phyloP scores from a whole-genome alignment of 371 early-diverging fungal species.

The Batkoa obscura region DNA sequence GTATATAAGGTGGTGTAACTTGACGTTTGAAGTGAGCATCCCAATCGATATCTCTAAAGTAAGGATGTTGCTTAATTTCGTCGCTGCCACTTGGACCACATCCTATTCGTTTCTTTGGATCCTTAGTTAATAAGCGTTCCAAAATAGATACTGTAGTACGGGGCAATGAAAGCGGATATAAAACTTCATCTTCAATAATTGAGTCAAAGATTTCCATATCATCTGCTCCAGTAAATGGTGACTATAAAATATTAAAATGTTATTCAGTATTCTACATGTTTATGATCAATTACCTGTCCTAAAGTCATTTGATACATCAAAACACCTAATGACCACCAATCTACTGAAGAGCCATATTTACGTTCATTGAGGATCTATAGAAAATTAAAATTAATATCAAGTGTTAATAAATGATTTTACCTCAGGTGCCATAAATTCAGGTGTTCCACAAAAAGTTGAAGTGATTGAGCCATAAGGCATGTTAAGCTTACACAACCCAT shows the following conservation, averaged over 20 bases:
- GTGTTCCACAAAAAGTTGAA: constrained; percentile 96
- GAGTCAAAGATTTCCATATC: constrained; percentile 92
- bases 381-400: neutral
- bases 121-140: constrained; percentile 73
- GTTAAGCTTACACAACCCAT: constrained; percentile 93
- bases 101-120: constrained; percentile 72
- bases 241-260: constrained; percentile 7
- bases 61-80: constrained; percentile 83
- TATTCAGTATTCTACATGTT: neutral
- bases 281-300: constrained; percentile 27
- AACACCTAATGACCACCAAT: constrained; percentile 91
- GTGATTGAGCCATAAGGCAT: constrained; percentile 70
- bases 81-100: constrained; percentile 58
- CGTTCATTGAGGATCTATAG: constrained; percentile 59
- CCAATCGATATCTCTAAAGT: constrained; percentile 87
- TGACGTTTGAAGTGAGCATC: constrained; percentile 66
- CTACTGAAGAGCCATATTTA: constrained; percentile 61
- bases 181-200: constrained; percentile 77
- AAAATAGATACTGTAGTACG: constrained; percentile 72
- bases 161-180: constrained; percentile 77
- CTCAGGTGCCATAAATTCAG: constrained; percentile 99
- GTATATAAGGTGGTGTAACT: constrained; percentile 75
- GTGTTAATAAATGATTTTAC: constrained; percentile 9
- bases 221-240: constrained; percentile 86
- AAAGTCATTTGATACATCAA: constrained; percentile 88